Evolutionary conservation across 1,139 yeast species (phyloP).

Genomic region (Taphrina deformans): DNA sequence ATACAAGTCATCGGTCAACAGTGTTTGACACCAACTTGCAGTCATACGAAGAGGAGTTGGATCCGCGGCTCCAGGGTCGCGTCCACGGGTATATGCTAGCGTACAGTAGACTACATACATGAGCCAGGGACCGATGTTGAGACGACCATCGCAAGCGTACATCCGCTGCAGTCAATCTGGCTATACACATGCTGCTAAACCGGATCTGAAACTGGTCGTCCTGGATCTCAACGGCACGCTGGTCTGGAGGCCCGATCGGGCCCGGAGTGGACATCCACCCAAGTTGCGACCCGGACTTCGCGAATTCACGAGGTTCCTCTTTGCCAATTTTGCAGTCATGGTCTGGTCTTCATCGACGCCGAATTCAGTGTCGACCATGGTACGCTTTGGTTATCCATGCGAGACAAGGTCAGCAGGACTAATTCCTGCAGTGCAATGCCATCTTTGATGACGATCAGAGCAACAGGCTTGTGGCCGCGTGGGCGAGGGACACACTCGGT

Average conservation of each 20-base stretch:
- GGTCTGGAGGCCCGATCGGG: constrained; percentile 16
- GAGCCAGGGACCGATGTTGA: too few relatives aligned
- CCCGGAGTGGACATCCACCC: constrained; percentile 1
- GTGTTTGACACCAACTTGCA: too few relatives aligned
- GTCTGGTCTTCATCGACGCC: constrained; percentile 33
- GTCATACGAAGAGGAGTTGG: too few relatives aligned
- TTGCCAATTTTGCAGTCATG: constrained; percentile 31
- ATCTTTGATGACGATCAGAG: constrained; percentile 16
- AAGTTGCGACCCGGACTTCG: constrained; percentile 8
- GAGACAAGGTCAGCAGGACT: neutral
- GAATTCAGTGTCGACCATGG: constrained; percentile 14
- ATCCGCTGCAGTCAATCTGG: neutral
- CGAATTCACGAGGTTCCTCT: constrained; percentile 17
- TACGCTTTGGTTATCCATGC: too few relatives aligned
- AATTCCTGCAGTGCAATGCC: neutral
- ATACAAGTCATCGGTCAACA: too few relatives aligned
- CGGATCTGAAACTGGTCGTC: constrained; percentile 16
- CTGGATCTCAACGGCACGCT: constrained; percentile 33
- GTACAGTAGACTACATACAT: too few relatives aligned
- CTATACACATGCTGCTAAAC: neutral
- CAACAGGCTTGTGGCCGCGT: constrained; percentile 24
- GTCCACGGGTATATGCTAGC: too few relatives aligned
- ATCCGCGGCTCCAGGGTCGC: too few relatives aligned
- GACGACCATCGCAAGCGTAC: neutral
- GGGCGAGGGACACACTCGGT: constrained; percentile 33